A percentile compares a stretch with the other conserved stretches of the same genome.
These are phyloP conservation scores for Margaritispora aquatica DNA, from an alignment of 495 filamentous ascomycete species.

Conservation along the genomic window DNA sequence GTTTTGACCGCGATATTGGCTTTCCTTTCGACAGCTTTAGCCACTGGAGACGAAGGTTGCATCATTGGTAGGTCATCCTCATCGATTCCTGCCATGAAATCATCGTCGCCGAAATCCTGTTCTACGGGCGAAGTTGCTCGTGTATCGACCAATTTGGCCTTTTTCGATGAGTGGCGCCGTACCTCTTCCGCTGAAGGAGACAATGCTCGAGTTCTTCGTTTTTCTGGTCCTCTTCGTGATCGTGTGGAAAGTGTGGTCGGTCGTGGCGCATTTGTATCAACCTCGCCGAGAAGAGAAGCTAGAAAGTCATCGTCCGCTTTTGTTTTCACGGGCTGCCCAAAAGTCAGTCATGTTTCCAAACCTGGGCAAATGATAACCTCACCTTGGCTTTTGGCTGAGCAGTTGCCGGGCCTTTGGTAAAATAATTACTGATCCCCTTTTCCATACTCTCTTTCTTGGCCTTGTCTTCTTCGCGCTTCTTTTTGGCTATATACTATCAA, in stretches of 20 bases:
- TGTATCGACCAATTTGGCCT: conserved; percentile 41
- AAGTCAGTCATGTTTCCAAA: conserved; percentile 8
- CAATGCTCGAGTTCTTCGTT: conserved; percentile 70
- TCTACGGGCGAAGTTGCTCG: conserved; percentile 38
- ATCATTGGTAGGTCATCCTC: conserved; percentile 74
- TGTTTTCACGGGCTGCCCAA: conserved; percentile 48
- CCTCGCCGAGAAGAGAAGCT: conserved; percentile 75
- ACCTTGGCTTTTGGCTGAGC: conserved; percentile 77
- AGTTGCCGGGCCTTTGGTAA: conserved; percentile 64
- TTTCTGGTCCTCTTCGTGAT: conserved; percentile 62
- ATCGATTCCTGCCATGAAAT: conserved; percentile 41
- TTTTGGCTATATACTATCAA: conserved; percentile 52
- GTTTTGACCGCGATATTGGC: conserved; percentile 49
- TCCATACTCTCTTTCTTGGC: conserved; percentile 81
- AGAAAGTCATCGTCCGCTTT: conserved; percentile 86
- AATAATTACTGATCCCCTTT: conserved; percentile 88
- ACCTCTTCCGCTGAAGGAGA: conserved; percentile 58
- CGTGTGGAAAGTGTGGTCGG: conserved; percentile 50
- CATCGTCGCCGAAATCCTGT: conserved; percentile 35
- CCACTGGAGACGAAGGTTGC: conserved; percentile 77
- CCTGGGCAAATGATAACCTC: conserved; percentile 1
- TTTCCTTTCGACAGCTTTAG: conserved; percentile 74
- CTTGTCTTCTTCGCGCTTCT: conserved; percentile 84
- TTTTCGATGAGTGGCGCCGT: conserved; percentile 39
- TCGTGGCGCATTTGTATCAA: conserved; percentile 73